These are phyloP conservation scores for Trichophyton equinum DNA, from an alignment of 2,329 filamentous ascomycete species.

Conservation along the genomic window DNA sequence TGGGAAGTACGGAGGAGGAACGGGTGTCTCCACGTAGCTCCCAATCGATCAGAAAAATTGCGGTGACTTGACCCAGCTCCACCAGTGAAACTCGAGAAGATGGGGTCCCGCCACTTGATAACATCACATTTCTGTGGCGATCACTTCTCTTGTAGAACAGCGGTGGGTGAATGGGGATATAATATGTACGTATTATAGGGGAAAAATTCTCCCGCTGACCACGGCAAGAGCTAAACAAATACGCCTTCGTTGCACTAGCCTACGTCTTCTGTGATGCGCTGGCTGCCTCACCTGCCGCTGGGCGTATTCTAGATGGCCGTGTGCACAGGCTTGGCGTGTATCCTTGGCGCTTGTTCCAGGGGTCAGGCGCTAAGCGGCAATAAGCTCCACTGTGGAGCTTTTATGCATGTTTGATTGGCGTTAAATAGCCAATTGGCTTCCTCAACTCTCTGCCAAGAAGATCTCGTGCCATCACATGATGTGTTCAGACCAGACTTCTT, in stretches of 20 bases:
- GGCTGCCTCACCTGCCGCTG: background rate
- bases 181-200: background rate
- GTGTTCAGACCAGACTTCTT: background rate
- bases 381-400: background rate
- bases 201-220: too few species aligned
- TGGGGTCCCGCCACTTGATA: background rate
- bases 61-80: background rate
- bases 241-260: background rate
- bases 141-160: background rate
- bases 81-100: background rate
- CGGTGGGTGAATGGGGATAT: background rate
- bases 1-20: background rate
- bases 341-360: background rate
- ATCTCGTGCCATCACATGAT: background rate
- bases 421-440: background rate
- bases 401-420: background rate
- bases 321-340: background rate
- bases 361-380: conserved; percentile 1
- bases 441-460: background rate
- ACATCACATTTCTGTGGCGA: background rate
- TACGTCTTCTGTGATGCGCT: background rate
- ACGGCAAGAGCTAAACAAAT: too few species aligned
- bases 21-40: background rate
- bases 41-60: too few species aligned
- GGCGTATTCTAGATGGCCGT: too few species aligned